phyloP scores from a whole-genome alignment of 176 grass and related monocot genomes.

The Carex parvula region DNA sequence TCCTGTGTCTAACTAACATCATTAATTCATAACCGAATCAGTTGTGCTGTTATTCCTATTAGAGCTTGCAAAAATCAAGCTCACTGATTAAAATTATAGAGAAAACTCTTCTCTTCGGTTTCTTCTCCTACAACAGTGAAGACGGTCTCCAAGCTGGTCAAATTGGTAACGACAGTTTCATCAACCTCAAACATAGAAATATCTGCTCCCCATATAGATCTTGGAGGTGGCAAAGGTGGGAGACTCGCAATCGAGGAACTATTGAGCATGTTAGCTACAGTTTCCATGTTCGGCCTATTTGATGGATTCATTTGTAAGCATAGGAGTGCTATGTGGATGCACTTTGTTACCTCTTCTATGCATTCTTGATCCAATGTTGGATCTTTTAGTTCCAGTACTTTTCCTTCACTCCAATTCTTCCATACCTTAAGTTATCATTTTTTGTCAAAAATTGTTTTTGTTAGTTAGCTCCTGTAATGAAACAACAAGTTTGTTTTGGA shows the following conservation, averaged over 20 bases:
- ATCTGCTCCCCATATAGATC: not conserved
- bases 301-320: not conserved
- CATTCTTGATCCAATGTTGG: not conserved
- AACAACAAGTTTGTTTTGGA: not conserved
- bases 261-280: not conserved
- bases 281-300: not conserved
- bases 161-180: not conserved
- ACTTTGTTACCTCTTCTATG: conserved; percentile 1
- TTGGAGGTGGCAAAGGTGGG: not conserved
- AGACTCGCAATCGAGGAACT: not conserved
- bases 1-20: no score
- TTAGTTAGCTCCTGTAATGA: not conserved
- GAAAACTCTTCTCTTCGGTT: not conserved
- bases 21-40: no score
- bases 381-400: not conserved
- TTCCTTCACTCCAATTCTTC: not conserved
- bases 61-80: not conserved
- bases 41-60: no score
- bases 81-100: not conserved
- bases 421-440: not conserved
- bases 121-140: not conserved
- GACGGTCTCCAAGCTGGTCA: not conserved
- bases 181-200: not conserved
- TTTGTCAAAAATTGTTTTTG: not conserved
- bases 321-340: not conserved